Conservation (phyloP, 192 early-diverging fungal species). For the Glomus cerebriforme region DNA sequence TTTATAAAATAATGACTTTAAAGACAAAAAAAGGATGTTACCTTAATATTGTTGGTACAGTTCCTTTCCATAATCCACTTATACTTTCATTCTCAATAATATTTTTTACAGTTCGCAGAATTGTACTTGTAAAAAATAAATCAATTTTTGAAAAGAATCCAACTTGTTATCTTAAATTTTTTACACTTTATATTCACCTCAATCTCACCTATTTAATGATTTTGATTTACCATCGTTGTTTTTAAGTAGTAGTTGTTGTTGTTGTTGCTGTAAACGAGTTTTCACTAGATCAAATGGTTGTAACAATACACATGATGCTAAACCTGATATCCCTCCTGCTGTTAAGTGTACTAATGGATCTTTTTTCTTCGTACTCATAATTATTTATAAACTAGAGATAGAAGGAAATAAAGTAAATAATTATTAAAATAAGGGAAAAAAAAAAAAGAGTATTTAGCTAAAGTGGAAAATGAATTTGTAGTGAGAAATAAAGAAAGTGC, state of each 20-base stretch:
- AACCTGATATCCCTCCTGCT: constrained; percentile 77
- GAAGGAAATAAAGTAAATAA: too few relatives aligned
- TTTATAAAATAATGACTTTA: neutral
- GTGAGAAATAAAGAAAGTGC: too few relatives aligned
- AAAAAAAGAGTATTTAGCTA: too few relatives aligned
- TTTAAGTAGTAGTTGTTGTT: constrained; percentile 53
- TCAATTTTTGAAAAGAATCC: neutral
- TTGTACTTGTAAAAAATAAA: constrained; percentile 40
- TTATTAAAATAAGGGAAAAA: too few relatives aligned
- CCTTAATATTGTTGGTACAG: constrained; percentile 69
- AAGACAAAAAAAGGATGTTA: constrained; percentile 27
- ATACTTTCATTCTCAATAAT: constrained; percentile 62
- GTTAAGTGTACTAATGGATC: constrained; percentile 61
- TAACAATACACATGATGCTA: constrained; percentile 74
- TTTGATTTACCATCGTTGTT: constrained; percentile 35
- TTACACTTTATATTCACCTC: neutral
- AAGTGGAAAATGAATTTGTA: too few relatives aligned
- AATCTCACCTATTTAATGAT: constrained; percentile 50
- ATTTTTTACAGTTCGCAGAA: constrained; percentile 57
- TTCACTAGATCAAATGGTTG: constrained; percentile 92
- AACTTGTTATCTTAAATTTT: neutral
- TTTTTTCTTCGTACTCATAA: neutral
- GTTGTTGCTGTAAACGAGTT: constrained; percentile 74
- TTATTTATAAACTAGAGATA: neutral
- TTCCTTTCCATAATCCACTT: constrained; percentile 80